A percentile compares a stretch with the other conserved stretches of the same genome.
Evolutionary conservation across 2,329 filamentous ascomycete genomes (phyloP).

Genomic region (Xylariaceae sp.): DNA sequence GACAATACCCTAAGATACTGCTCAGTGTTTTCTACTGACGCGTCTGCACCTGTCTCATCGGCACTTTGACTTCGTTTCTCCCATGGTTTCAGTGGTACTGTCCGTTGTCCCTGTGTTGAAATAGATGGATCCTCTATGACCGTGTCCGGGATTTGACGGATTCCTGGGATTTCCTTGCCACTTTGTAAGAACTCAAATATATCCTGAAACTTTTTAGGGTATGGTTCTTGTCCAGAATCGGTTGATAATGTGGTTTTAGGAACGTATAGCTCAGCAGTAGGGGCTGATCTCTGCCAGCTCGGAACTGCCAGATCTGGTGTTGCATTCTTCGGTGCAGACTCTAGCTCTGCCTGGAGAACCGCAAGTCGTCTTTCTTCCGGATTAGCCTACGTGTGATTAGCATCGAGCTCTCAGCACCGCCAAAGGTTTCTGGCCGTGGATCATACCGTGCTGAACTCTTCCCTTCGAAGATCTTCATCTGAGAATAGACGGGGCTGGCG

Average conservation of each 20-base stretch:
- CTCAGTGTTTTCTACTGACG: too few species aligned
- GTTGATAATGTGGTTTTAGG: constrained; percentile 19
- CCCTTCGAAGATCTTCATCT: constrained; percentile 22
- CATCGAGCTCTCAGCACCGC: background rate
- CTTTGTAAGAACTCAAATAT: constrained; percentile 71
- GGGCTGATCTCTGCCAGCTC: constrained; percentile 31
- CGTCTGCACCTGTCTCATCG: too few species aligned
- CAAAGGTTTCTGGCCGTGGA: background rate
- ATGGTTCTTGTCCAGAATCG: constrained; percentile 44
- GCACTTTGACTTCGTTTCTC: constrained; percentile 41
- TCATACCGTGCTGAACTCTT: constrained; percentile 21
- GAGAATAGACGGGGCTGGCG: constrained; percentile 22
- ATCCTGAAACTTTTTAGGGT: constrained; percentile 69
- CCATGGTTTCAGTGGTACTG: constrained; percentile 55
- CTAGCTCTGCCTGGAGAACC: constrained; percentile 12
- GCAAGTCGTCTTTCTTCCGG: constrained; percentile 14
- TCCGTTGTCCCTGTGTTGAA: constrained; percentile 23
- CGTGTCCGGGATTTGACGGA: constrained; percentile 69
- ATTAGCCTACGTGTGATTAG: constrained; percentile 11
- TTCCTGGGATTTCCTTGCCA: constrained; percentile 69
- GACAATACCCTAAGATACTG: too few species aligned
- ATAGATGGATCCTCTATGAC: constrained; percentile 58
- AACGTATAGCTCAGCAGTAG: constrained; percentile 30
- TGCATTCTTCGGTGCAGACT: constrained; percentile 5
- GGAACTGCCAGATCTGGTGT: constrained; percentile 20